Evolutionary conservation across 2,329 filamentous ascomycete genomes (phyloP).

Genomic region (Nemania sp.): DNA sequence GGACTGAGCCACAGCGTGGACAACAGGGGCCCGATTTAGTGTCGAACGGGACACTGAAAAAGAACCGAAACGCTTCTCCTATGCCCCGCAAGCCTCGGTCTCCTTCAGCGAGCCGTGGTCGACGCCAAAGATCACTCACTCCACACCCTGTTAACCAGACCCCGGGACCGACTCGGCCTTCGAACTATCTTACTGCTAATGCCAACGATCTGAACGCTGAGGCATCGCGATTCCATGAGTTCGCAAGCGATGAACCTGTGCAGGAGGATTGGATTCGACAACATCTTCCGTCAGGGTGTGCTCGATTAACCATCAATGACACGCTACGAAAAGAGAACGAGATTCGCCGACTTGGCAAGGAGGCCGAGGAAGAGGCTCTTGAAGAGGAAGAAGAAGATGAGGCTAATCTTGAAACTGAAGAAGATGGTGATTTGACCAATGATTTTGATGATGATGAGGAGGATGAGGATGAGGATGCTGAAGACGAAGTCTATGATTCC

Average conservation of each 20-base stretch:
- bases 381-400: constrained; percentile 64
- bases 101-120: constrained; percentile 46
- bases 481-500: constrained; percentile 58
- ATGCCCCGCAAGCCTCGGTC: constrained; percentile 49
- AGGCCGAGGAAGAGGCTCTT: constrained; percentile 78
- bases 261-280: constrained; percentile 92
- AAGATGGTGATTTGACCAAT: constrained; percentile 62
- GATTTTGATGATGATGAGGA: constrained; percentile 63
- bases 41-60: constrained; percentile 27
- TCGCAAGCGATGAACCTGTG: constrained; percentile 82
- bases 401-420: constrained; percentile 48
- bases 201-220: constrained; percentile 65
- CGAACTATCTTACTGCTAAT: constrained; percentile 64
- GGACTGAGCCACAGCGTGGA: constrained; percentile 54
- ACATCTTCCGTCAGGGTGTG: constrained; percentile 71
- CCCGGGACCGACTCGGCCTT: constrained; percentile 54
- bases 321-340: constrained; percentile 90
- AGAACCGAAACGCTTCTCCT: constrained; percentile 43
- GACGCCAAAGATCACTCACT: constrained; percentile 47
- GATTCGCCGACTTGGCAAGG: constrained; percentile 85
- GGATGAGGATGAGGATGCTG: constrained; percentile 58
- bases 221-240: constrained; percentile 84
- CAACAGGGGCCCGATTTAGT: constrained; percentile 32
- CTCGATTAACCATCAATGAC: constrained; percentile 87
- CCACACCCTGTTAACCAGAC: constrained; percentile 56